These are phyloP conservation scores for Penicillium pancosmium DNA, from an alignment of 495 filamentous ascomycete genomes.

Conservation along the genomic window DNA sequence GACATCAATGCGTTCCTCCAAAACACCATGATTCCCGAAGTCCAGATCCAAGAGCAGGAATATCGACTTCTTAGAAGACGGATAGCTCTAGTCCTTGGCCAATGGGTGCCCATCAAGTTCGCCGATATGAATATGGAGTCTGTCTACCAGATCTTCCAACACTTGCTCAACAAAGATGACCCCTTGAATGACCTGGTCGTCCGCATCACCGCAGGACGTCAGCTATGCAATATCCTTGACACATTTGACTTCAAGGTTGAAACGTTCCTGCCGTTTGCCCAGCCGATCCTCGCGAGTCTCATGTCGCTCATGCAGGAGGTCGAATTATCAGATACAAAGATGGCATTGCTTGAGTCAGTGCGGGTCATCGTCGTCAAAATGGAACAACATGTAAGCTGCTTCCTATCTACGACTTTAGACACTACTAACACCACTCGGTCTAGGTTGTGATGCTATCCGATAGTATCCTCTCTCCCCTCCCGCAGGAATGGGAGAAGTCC, in stretches of 20 bases:
- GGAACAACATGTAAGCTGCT: slow-evolving; percentile 64
- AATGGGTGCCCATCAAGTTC: slow-evolving; percentile 82
- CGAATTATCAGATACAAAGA: slow-evolving; percentile 81
- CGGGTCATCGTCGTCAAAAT: slow-evolving; percentile 76
- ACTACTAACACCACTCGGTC: slow-evolving; percentile 15
- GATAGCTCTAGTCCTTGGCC: slow-evolving; percentile 82
- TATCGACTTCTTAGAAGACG: slow-evolving; percentile 87
- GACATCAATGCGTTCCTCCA: slow-evolving; percentile 83
- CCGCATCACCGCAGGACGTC: slow-evolving; percentile 83
- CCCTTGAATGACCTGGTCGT: slow-evolving; percentile 87
- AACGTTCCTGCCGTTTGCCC: slow-evolving; percentile 72
- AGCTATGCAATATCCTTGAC: slow-evolving; percentile 76
- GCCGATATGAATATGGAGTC: slow-evolving; percentile 62
- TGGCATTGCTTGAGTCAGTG: slow-evolving; percentile 83
- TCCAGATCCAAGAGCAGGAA: slow-evolving; percentile 71
- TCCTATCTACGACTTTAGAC: background rate
- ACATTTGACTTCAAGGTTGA: slow-evolving; percentile 78
- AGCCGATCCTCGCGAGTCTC: slow-evolving; percentile 65
- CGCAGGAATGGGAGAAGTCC: slow-evolving; percentile 79
- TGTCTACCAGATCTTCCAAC: slow-evolving; percentile 88
- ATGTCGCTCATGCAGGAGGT: slow-evolving; percentile 78
- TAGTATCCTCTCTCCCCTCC: slow-evolving; percentile 76
- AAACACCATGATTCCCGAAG: slow-evolving; percentile 73
- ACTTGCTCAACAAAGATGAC: slow-evolving; percentile 79
- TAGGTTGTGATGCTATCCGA: slow-evolving; percentile 74